Conservation (phyloP, 805 yeast genomes). For the Wickerhamomyces strasburgensis region DNA sequence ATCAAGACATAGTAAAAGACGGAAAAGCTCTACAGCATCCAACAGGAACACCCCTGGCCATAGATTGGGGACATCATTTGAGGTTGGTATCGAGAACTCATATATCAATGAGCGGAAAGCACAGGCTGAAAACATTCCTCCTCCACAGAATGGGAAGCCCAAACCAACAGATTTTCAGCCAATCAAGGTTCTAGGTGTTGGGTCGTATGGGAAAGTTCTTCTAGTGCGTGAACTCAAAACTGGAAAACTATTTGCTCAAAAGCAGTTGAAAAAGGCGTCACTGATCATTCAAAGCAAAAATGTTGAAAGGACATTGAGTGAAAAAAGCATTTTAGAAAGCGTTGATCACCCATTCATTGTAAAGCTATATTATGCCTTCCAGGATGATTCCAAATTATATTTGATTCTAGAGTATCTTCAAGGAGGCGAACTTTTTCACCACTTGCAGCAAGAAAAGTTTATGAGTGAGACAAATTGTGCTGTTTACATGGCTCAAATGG, state of each 20-base stretch:
- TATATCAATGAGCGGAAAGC: conserved; percentile 22
- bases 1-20: conserved; percentile 12
- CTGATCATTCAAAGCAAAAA: conserved; percentile 55
- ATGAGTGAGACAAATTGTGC: conserved; percentile 88
- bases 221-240: conserved; percentile 63
- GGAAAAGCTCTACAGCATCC: conserved; percentile 22
- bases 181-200: conserved; percentile 74
- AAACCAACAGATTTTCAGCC: conserved; percentile 59
- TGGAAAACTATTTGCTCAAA: conserved; percentile 74
- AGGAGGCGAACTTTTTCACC: conserved; percentile 92
- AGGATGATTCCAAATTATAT: conserved; percentile 72
- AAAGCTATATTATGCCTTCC: conserved; percentile 75
- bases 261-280: conserved; percentile 78
- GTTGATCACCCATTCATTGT: conserved; percentile 79
- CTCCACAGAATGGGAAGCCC: conserved; percentile 16
- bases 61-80: conserved; percentile 44
- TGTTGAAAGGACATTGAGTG: conserved; percentile 76
- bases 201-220: conserved; percentile 85
- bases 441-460: conserved; percentile 91
- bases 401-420: conserved; percentile 75
- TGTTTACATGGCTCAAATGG: conserved; percentile 91
- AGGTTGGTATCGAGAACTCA: conserved; percentile 41
- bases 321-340: conserved; percentile 64
- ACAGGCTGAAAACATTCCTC: not conserved
- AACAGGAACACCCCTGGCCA: conserved; percentile 23